A percentile compares a stretch with the other conserved stretches of the same genome.
phyloP scores from a whole-genome alignment of 1,284 basidiomycete species.

The Rhizopogon parksii region DNA sequence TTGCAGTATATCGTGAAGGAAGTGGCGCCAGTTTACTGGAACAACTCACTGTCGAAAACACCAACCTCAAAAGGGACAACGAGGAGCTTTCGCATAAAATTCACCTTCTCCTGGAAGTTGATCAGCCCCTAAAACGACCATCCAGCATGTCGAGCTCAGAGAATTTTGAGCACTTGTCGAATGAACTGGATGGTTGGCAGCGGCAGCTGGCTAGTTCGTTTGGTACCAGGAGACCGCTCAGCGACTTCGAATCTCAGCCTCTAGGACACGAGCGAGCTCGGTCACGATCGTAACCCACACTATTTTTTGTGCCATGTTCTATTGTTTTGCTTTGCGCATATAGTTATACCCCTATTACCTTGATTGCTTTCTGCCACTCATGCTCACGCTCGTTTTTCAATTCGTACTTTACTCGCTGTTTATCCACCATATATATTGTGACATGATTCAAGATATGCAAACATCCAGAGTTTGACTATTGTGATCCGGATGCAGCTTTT shows the following conservation, averaged over 20 bases:
- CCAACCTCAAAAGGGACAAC: constrained; percentile 72
- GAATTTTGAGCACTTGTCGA: constrained; percentile 70
- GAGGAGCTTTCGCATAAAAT: constrained; percentile 83
- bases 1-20: constrained; percentile 69
- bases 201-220: constrained; percentile 71
- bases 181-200: constrained; percentile 78
- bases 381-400: constrained; percentile 49
- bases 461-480: constrained; percentile 16
- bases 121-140: constrained; percentile 67
- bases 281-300: constrained; percentile 55
- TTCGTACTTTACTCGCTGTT: constrained; percentile 29
- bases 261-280: constrained; percentile 49
- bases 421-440: constrained; percentile 29
- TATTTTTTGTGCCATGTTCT: constrained; percentile 21
- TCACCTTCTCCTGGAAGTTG: constrained; percentile 75
- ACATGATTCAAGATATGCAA: constrained; percentile 20
- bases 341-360: constrained; percentile 46
- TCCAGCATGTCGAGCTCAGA: constrained; percentile 77
- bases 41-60: constrained; percentile 72
- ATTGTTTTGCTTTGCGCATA: constrained; percentile 34
- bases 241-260: constrained; percentile 57
- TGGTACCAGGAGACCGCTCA: constrained; percentile 62
- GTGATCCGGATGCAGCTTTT: constrained; percentile 34
- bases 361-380: constrained; percentile 28
- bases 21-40: constrained; percentile 66